Base-by-base conservation (phyloP, 1,284 basidiomycete species). In the Ganoderma resinaceum region DNA sequence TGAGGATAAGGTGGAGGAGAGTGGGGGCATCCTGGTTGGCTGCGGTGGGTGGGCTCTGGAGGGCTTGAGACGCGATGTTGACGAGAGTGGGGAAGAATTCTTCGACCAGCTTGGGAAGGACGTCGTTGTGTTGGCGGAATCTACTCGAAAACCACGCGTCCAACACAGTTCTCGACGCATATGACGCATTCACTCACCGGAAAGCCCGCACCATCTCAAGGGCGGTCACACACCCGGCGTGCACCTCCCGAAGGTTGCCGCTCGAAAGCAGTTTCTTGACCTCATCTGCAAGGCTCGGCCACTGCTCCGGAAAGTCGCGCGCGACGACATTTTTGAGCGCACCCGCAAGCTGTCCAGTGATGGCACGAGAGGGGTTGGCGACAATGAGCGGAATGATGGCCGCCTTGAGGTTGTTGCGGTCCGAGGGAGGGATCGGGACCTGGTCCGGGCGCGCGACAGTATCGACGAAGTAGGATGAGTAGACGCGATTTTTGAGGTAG, bases 401-500 rank as follows among this genome's bases (percentile, higher is more conserved):
- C 0, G 85, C 80, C 72, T 91, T 91, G 72, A 95, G 83, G 12
- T 90, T 87, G 68, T 86, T 86, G 65, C 90, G 88, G 80, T 95
- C 94, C 0, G 90, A 86, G 37, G 80, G 77, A 2, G 87, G 80
- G 77, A 96, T 91, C 61, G 88, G 83, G 35, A 80, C 78, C 59
- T 87, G 86, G 76, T 93, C 91, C 0, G 89, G 83, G 49, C 88
- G 85, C 59, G 84, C 78, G 35, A 80, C 71, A 12, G 80, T 70
- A 65, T 89, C 88, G 71, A 88, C 75, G 67, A 83, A 78, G 76
- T 93, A 94, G 20, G 85, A 85, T 2, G 83, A 83, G 70, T 87
- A 86, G 63, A 94, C 89, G 76, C 94, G 91, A 79, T 96, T 96
- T 82, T 96, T 96, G 74, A 96, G 84, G 85, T 91, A 96, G 29